Percentiles rank a stretch among this genome's conserved stretches.
Evolutionary conservation across 805 yeast species (phyloP).

Genomic region (Zygosaccharomyces kombuchaensis): DNA sequence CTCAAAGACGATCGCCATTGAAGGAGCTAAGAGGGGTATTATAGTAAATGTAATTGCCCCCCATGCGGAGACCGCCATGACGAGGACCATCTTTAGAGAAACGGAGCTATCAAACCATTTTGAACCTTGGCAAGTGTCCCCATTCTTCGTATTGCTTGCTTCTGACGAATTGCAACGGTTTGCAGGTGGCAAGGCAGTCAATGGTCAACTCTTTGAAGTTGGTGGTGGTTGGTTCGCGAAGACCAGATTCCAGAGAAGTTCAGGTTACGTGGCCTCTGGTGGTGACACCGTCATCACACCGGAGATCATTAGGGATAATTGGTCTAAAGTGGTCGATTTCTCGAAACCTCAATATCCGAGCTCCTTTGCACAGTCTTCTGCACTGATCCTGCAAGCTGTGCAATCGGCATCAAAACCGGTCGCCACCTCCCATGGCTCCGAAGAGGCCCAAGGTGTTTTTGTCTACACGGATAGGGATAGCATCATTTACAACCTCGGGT

Average conservation of each 20-base stretch:
- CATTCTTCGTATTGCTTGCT: slow-evolving; percentile 75
- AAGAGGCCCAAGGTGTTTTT: slow-evolving; percentile 36
- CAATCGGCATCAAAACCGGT: slow-evolving; percentile 32
- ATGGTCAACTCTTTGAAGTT: slow-evolving; percentile 82
- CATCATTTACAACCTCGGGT: slow-evolving; percentile 80
- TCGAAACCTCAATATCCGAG: slow-evolving; percentile 46
- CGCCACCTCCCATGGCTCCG: slow-evolving; percentile 32
- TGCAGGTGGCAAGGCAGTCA: slow-evolving; percentile 44
- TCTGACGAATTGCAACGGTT: slow-evolving; percentile 57
- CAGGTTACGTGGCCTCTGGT: slow-evolving; percentile 64
- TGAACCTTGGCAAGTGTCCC: slow-evolving; percentile 87
- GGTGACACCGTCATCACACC: slow-evolving; percentile 41
- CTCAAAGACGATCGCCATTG: slow-evolving; percentile 81
- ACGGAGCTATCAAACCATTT: slow-evolving; percentile 70
- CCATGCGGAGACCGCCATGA: slow-evolving; percentile 98
- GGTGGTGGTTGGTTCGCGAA: slow-evolving; percentile 97
- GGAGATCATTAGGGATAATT: slow-evolving; percentile 66
- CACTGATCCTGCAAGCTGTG: slow-evolving; percentile 68
- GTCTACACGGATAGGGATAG: slow-evolving; percentile 62
- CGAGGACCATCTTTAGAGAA: slow-evolving; percentile 75
- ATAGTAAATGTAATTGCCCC: slow-evolving; percentile 86
- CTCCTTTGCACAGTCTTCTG: slow-evolving; percentile 69
- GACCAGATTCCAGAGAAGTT: slow-evolving; percentile 92
- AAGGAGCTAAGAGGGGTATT: slow-evolving; percentile 77
- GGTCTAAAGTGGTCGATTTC: slow-evolving; percentile 67